Evolutionary conservation across 257 asterid genomes (phyloP).

Genomic region (Ilex asprella): DNA sequence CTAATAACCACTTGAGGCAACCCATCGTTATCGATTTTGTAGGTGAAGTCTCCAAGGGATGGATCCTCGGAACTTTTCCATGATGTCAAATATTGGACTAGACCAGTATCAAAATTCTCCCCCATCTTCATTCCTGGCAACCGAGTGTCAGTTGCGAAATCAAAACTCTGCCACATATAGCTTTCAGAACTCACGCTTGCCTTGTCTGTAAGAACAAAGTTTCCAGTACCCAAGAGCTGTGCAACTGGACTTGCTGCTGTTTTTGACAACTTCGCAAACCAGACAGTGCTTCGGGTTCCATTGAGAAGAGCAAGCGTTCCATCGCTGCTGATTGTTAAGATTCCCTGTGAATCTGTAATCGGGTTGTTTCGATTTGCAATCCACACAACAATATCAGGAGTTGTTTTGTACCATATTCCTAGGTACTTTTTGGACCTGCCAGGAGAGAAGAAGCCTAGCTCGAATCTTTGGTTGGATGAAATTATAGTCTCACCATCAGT

Average conservation of each 20-base stretch:
- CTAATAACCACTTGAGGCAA: constrained; percentile 21
- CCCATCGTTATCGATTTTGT: constrained; percentile 20
- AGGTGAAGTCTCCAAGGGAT: constrained; percentile 23
- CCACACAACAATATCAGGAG: too few relatives aligned
- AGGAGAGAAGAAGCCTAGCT: neutral
- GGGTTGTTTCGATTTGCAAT: too few relatives aligned
- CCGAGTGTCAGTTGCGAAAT: too few relatives aligned
- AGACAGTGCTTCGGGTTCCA: constrained; percentile 6
- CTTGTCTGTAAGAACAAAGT: too few relatives aligned
- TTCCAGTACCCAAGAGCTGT: too few relatives aligned
- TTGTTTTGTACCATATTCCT: too few relatives aligned
- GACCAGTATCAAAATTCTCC: constrained; percentile 16
- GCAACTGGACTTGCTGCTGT: too few relatives aligned
- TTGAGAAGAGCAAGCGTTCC: constrained; percentile 7
- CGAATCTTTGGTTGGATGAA: constrained; percentile 20
- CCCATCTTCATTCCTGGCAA: constrained; percentile 17
- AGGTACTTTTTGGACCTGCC: too few relatives aligned
- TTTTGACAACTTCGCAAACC: constrained; percentile 14
- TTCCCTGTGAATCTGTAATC: neutral
- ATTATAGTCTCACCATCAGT: constrained; percentile 13
- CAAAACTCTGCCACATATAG: too few relatives aligned
- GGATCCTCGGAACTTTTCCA: constrained; percentile 38
- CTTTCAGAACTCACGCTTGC: too few relatives aligned
- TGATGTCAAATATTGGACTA: constrained; percentile 15
- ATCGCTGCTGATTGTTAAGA: constrained; percentile 2